Evolutionary conservation across 2,329 filamentous ascomycete species (phyloP).

Genomic region (Nemania sp.): DNA sequence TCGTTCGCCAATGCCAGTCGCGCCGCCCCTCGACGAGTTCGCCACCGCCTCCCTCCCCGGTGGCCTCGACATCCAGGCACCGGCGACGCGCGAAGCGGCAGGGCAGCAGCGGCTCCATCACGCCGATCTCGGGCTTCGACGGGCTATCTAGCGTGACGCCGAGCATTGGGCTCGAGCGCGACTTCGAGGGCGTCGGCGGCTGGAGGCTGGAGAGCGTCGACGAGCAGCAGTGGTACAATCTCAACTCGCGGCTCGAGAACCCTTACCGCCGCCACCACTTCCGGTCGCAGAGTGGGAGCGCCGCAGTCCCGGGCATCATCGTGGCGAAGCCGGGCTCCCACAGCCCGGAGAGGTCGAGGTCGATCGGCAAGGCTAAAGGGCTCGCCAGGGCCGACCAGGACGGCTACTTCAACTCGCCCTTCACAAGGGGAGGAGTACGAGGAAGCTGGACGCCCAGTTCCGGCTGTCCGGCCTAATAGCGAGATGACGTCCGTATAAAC

Average conservation of each 20-base stretch:
- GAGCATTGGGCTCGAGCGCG: conserved; percentile 56
- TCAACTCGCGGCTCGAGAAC: conserved; percentile 41
- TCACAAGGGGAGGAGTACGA: conserved; percentile 26
- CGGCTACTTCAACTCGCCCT: conserved; percentile 52
- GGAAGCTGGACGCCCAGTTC: conserved; percentile 17
- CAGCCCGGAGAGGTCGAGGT: conserved; percentile 35
- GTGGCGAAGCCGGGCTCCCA: conserved; percentile 28
- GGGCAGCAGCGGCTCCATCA: conserved; percentile 30
- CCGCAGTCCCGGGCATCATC: conserved; percentile 27
- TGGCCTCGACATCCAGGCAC: conserved; percentile 11
- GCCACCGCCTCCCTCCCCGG: conserved; percentile 32
- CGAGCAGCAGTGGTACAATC: conserved; percentile 45
- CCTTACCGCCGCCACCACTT: conserved; percentile 39
- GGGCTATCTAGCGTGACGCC: conserved; percentile 48
- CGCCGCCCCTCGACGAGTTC: conserved; percentile 19
- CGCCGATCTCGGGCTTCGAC: conserved; percentile 31
- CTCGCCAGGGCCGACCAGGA: conserved; percentile 44
- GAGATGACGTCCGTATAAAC: background rate
- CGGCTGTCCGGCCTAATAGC: background rate
- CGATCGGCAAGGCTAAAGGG: conserved; percentile 3
- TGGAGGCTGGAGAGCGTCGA: conserved; percentile 53
- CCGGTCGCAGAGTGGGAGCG: conserved; percentile 39
- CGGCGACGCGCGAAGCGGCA: conserved; percentile 31
- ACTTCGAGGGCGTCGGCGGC: conserved; percentile 64
- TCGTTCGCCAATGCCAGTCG: background rate